phyloP scores from a whole-genome alignment of 2,329 filamentous ascomycete genomes.

The Polytolypa hystricis region DNA sequence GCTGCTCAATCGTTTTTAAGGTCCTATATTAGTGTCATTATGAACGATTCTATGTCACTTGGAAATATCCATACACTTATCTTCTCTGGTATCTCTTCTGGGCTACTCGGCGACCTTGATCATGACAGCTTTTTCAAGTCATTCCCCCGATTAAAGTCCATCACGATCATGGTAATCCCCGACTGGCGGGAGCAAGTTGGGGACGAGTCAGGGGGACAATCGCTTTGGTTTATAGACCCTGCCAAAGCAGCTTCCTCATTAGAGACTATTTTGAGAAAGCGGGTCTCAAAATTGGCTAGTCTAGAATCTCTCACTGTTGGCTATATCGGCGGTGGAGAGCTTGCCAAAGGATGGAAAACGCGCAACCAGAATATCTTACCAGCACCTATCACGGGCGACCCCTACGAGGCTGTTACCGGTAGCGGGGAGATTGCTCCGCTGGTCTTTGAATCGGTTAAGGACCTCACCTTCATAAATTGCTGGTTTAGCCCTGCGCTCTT shows the following conservation, averaged over 20 bases:
- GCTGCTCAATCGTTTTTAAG: slow-evolving; percentile 57
- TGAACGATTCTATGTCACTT: slow-evolving; percentile 49
- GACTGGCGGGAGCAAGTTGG: slow-evolving; percentile 51
- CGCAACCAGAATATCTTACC: slow-evolving; percentile 54
- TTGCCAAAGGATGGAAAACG: slow-evolving; percentile 49
- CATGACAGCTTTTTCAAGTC: slow-evolving; percentile 51
- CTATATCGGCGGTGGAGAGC: slow-evolving; percentile 58
- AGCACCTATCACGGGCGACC: slow-evolving; percentile 33
- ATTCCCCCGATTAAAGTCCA: slow-evolving; percentile 42
- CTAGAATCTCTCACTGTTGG: slow-evolving; percentile 54
- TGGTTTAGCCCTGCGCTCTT: slow-evolving; percentile 54
- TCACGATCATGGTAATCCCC: slow-evolving; percentile 52
- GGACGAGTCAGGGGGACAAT: no score
- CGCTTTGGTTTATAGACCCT: no score
- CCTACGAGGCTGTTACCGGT: slow-evolving; percentile 6
- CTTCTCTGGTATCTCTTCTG: slow-evolving; percentile 53
- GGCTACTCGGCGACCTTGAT: slow-evolving; percentile 46
- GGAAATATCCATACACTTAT: slow-evolving; percentile 46
- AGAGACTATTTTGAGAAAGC: slow-evolving; percentile 40
- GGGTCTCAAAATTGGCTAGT: slow-evolving; percentile 37
- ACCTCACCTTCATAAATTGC: slow-evolving; percentile 56
- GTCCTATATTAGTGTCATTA: slow-evolving; percentile 54
- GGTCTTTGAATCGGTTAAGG: slow-evolving; percentile 45
- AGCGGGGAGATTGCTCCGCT: slow-evolving; percentile 26
- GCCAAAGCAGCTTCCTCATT: slow-evolving; percentile 42